A percentile compares a stretch with the other conserved stretches of the same genome.
Evolutionary conservation across 306 rosid species (phyloP).

Genomic region (Datisca glomerata): DNA sequence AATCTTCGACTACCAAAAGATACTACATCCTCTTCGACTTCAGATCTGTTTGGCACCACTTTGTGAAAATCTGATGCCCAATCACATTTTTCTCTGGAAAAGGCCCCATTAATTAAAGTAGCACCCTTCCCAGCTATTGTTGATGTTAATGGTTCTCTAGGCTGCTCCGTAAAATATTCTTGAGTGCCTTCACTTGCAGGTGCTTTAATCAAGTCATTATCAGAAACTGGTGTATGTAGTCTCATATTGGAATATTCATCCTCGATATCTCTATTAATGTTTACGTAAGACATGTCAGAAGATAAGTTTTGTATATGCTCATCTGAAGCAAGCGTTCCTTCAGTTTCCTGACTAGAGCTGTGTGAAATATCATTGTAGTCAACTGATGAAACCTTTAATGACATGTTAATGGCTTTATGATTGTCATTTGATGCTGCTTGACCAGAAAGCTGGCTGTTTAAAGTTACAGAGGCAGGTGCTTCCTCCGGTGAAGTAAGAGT

Average conservation of each 20-base stretch:
- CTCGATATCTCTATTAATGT: constrained; percentile 25
- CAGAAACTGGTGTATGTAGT: constrained; percentile 29
- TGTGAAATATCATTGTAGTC: constrained; percentile 26
- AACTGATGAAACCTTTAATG: constrained; percentile 15
- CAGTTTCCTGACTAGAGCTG: constrained; percentile 24
- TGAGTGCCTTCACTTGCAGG: constrained; percentile 27
- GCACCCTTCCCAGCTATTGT: constrained; percentile 22
- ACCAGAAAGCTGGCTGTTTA: constrained; percentile 29
- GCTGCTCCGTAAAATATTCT: constrained; percentile 23
- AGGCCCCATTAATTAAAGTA: constrained; percentile 16
- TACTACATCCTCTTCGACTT: constrained; percentile 64
- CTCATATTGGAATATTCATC: constrained; percentile 25
- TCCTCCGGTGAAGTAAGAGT: constrained; percentile 26
- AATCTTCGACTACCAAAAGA: constrained; percentile 66
- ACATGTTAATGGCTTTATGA: constrained; percentile 23
- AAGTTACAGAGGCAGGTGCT: constrained; percentile 21
- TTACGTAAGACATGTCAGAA: constrained; percentile 31
- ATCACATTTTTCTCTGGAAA: constrained; percentile 32
- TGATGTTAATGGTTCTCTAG: constrained; percentile 19
- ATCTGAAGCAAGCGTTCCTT: constrained; percentile 21
- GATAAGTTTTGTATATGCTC: constrained; percentile 36
- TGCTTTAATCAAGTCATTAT: constrained; percentile 21
- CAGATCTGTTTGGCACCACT: constrained; percentile 19
- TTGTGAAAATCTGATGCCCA: constrained; percentile 30
- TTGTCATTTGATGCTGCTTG: constrained; percentile 21